Conservation (phyloP, 176 grass and related monocot species). For the Rhynchospora pubera region DNA sequence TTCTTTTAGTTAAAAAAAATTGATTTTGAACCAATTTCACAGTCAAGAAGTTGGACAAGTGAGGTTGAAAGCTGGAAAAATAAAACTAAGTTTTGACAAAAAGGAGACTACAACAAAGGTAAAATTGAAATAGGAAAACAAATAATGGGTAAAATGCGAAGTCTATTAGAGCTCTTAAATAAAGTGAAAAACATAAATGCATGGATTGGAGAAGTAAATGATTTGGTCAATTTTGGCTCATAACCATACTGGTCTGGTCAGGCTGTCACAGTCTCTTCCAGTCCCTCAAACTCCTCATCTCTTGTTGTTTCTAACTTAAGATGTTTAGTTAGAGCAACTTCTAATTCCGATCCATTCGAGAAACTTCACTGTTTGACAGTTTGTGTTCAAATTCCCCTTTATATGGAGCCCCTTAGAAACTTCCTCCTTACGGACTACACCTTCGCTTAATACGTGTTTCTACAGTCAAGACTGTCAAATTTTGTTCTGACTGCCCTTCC, state of each 20-base stretch:
- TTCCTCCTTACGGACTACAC: too few species aligned
- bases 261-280: too few species aligned
- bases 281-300: too few species aligned
- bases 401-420: too few species aligned
- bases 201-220: slow-evolving; percentile 13
- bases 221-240: neutral
- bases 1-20: neutral
- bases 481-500: neutral
- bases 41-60: slow-evolving; percentile 28
- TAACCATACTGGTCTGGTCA: neutral
- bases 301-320: too few species aligned
- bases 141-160: slow-evolving; percentile 10
- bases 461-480: neutral
- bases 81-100: slow-evolving; percentile 24
- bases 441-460: neutral
- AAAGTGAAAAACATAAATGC: neutral
- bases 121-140: neutral
- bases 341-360: too few species aligned
- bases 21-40: slow-evolving; percentile 35
- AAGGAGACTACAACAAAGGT: slow-evolving; percentile 24
- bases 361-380: too few species aligned
- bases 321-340: too few species aligned
- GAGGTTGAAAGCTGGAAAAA: slow-evolving; percentile 16
- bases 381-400: too few species aligned
- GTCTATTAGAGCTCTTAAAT: neutral